Evolutionary conservation across 108 stramenopile genomes (phyloP), one percentile per base, ranked within the genome.

Genomic region (Cyclotella distinguenda): DNA sequence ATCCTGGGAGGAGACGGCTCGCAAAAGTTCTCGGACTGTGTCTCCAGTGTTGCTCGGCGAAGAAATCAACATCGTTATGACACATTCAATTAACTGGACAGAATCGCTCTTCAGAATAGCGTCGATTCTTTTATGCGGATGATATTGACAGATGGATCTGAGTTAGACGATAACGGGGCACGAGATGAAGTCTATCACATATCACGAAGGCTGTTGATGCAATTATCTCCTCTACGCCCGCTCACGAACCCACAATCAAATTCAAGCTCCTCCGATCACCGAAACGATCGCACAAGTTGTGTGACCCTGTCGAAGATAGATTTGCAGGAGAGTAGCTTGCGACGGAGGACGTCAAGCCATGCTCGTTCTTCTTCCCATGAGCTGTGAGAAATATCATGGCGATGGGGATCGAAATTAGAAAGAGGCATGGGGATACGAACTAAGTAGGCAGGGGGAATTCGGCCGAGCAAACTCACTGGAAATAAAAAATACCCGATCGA

Each of bases 311-410:
- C 93, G 60, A 89, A 94, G 28, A 81, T 66, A 60, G 77, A 79
- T 38, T 73, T 66, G 23, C 88, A 72, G 11, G 80, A 66, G 45
- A 79, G 65, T 19, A 89, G 82, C 59, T 87, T 87, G 28, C 88
- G 74, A 16, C 89, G 84, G 27, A 89, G 86, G 8, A 87, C 83
- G n/a, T 83, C 79, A n/a, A 87, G 83, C 89, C 89, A 94, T 4
- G 79, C 88, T 19, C 70, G 72, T 76, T 94, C 93, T 63, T 94
- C 88, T 75, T 90, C 86, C 55, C 68, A 89, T 25, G 89, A 90
- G 19, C 58, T 59, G 58, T 28, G 3, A n/a, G 1, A 3, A 33
- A 48, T 11, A 74, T 65, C 36, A 85, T 83, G 26, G 51, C 38
- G 45, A 82, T 64, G 28, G 11, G 4, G 34, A 16, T 35, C 21